A percentile compares a stretch with the other conserved stretches of the same genome.
These are phyloP conservation scores for Lepiota brunneoincarnata DNA, from an alignment of 768 basidiomycete genomes.

Conservation along the genomic window DNA sequence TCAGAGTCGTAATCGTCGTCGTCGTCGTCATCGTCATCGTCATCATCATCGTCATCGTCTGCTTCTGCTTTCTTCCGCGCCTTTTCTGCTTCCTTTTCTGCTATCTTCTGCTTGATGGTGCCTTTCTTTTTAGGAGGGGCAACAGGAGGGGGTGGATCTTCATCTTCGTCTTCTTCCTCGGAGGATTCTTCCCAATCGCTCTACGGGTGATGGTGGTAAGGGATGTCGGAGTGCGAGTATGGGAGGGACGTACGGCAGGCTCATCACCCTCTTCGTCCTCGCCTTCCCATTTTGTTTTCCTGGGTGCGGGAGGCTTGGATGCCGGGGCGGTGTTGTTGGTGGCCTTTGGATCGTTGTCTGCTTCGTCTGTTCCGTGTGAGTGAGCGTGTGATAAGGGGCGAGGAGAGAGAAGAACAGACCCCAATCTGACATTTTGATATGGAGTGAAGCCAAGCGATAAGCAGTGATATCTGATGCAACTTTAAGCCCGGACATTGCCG, in stretches of 20 bases:
- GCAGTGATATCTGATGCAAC: too few relatives aligned
- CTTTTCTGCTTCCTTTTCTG: slow-evolving; percentile 85
- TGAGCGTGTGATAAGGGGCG: not conserved
- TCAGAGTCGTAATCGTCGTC: slow-evolving; percentile 66
- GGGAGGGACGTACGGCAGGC: slow-evolving; percentile 60
- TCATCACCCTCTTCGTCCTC: slow-evolving; percentile 87
- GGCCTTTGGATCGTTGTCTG: slow-evolving; percentile 32
- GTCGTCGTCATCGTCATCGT: slow-evolving; percentile 49
- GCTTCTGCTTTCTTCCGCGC: slow-evolving; percentile 45
- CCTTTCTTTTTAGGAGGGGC: slow-evolving; percentile 90
- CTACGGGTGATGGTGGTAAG: slow-evolving; percentile 32
- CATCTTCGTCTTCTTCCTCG: slow-evolving; percentile 56
- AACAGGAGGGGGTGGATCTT: slow-evolving; percentile 35
- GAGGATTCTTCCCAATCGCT: slow-evolving; percentile 85
- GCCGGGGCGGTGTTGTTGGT: slow-evolving; percentile 16
- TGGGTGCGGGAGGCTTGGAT: slow-evolving; percentile 19
- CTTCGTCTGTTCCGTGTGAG: slow-evolving; percentile 25
- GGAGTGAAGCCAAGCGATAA: not conserved
- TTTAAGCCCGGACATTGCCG: not conserved
- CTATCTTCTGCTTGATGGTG: slow-evolving; percentile 85
- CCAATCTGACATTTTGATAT: slow-evolving; percentile 38
- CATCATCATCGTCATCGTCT: slow-evolving; percentile 47
- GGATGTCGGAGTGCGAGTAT: not conserved
- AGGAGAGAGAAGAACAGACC: slow-evolving; percentile 16
- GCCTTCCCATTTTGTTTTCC: slow-evolving; percentile 78